Percentiles rank a stretch among this genome's conserved stretches.
These are phyloP conservation scores for Rhizopogon vinicolor DNA, from an alignment of 768 basidiomycete genomes.

Conservation along the genomic window DNA sequence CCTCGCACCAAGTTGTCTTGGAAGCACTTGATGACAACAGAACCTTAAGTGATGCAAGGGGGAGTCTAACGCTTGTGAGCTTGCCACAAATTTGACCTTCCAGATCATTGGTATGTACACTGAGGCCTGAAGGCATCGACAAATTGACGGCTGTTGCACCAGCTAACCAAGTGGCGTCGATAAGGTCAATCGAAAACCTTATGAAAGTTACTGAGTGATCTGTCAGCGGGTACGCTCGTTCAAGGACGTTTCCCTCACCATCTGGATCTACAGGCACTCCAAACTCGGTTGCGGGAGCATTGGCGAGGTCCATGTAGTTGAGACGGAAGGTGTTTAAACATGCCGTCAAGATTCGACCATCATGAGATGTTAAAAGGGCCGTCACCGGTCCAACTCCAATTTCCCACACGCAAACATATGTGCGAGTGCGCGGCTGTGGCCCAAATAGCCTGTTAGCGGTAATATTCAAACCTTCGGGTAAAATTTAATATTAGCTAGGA, in stretches of 20 bases:
- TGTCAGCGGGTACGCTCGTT: conserved; percentile 1
- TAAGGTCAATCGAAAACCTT: conserved; percentile 52
- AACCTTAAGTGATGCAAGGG: conserved; percentile 43
- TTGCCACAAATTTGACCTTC: conserved; percentile 65
- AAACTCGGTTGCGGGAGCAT: conserved; percentile 75
- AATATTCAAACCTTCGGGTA: conserved; percentile 63
- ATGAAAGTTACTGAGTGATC: conserved; percentile 71
- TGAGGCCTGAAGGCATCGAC: conserved; percentile 53
- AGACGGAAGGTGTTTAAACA: conserved; percentile 55
- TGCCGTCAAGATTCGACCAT: conserved; percentile 46
- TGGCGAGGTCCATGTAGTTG: conserved; percentile 72
- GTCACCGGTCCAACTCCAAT: conserved; percentile 65
- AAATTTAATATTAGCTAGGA: background rate
- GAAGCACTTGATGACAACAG: conserved; percentile 40
- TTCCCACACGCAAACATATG: conserved; percentile 95
- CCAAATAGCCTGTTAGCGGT: conserved; percentile 87
- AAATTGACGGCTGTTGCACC: conserved; percentile 51
- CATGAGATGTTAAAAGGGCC: conserved; percentile 47
- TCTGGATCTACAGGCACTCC: conserved; percentile 67
- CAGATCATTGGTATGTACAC: conserved; percentile 69
- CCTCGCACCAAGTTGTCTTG: conserved; percentile 61
- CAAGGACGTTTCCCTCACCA: conserved; percentile 39
- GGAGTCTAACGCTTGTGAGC: conserved; percentile 55
- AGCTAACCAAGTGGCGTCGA: conserved; percentile 55
- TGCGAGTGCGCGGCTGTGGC: conserved; percentile 74